Base-by-base conservation (phyloP, 768 basidiomycete genomes). In the Tylopilus cervinicoccineus region DNA sequence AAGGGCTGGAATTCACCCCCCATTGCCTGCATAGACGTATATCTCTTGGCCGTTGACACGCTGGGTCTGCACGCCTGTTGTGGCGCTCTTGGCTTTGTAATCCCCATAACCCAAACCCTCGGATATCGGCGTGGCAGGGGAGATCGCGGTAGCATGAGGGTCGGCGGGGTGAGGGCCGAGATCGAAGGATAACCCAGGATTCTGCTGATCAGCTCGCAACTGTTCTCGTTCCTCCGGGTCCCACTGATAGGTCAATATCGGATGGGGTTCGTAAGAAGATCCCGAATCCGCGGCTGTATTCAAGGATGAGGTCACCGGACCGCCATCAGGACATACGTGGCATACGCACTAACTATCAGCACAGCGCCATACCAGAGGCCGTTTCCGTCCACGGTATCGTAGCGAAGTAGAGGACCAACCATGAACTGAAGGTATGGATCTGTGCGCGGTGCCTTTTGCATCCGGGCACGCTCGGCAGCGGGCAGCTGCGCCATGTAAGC, bases 381-480 rank as follows among this genome's bases (percentile, higher is more conserved):
- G 20, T 79, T 72, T 51, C 82, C 72, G 55, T 89, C 84, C 22
- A 89, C 79, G 0, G 93, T 98, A 62, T 97, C 93, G 60, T 92
- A 97, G 34, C 88, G 83, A 52, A 97, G 69, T 16, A 97, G 72
- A 19, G 93, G 93, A 0, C 93, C 93, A 47, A 88, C 90, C 91
- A 95, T 93, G 59, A 94, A 79, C 65, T 88, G 85, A 23, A 96
- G 75, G 66, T 87, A 79, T 9, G 93, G 93, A 19, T 83, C 69
- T 87, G 89, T 94, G 34, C 80, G 74, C 17, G 79, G 79, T 6
- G 78, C 72, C 43, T 73, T 72, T 31, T 83, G 70, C 7, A 71
- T 67, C 41, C 77, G 69, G n/a, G 88, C 81, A 38, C 87, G 74
- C 56, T 90, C 85, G 31, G 81, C 76, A 1, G 87, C 76, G 34